Base-by-base conservation (phyloP, 148 eudicot species). In the Cornus florida region DNA sequence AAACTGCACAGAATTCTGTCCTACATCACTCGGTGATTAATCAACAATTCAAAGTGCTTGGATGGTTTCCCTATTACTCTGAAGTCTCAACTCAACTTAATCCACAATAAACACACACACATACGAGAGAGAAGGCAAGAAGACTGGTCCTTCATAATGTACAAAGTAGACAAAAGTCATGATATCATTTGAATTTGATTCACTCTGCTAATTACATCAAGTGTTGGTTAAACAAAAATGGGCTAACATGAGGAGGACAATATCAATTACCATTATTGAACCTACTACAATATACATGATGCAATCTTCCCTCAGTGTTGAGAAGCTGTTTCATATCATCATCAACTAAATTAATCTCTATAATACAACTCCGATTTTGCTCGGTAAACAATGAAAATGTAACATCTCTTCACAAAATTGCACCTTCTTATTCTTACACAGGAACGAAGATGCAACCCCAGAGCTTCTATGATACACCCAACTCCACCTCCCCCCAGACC, bases 301-400 rank as follows among this genome's bases (percentile, higher is more conserved):
- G 69, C 39, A 68, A 48, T 74, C 48, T 50, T 39, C 22, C 66
- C 35, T 6, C 19, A n/a, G n/a, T 62, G 31, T 73, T 41, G 64
- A 67, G 67, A 67, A 20, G 62, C 73, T 67, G 50, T 65, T 67
- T 50, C 60, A 46, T 9, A 31, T 57, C 66, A 31, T 57, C 66
- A 72, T 50, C 62, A 68, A 43, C 71, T 71, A 79, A 68, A 74
- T 69, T 62, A 69, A 74, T 80, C 78, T 68, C 67, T 69, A 69
- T 28, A 69, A 38, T 74, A 74, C 69, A 73, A 48, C 32, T 12
- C 41, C 46, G 43, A 41, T 24, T 56, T 39, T 71, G 48, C 35
- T 5, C 48, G 38, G 60, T 32, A 17, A 17, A n/a, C 5, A 10
- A 28, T 24, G 22, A 17, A 32, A 50, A 77, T 0, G 23, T 5